phyloP scores from a whole-genome alignment of 768 basidiomycete genomes.

The Trametes sanguinea region DNA sequence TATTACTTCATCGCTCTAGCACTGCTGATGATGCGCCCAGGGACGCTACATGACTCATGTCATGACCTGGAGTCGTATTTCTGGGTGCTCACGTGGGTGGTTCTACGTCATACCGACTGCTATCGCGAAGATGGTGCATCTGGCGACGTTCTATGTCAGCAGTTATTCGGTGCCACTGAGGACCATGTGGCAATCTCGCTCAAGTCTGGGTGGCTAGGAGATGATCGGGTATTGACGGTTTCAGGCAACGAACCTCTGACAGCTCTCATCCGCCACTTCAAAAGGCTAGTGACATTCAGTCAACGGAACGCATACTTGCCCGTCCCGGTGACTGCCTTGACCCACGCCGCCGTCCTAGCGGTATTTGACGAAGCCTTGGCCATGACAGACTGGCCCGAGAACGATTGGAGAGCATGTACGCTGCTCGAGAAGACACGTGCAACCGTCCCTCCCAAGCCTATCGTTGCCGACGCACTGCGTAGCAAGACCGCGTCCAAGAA shows the following conservation, averaged over 20 bases:
- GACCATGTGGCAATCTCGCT: too few species aligned
- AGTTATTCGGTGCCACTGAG: too few species aligned
- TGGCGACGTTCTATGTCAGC: not conserved
- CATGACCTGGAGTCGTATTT: conserved; percentile 21
- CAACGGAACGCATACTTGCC: not conserved
- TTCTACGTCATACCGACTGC: conserved; percentile 7
- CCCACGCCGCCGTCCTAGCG: not conserved
- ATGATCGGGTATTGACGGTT: not conserved
- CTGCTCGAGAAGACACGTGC: not conserved
- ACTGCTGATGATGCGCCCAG: not conserved
- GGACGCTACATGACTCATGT: not conserved
- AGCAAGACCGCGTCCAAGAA: too few species aligned
- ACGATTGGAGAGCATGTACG: not conserved
- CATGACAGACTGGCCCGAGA: not conserved
- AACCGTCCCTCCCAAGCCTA: too few species aligned
- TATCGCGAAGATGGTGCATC: not conserved
- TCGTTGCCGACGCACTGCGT: too few species aligned
- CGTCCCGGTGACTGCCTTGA: not conserved
- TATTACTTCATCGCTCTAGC: conserved; percentile 6
- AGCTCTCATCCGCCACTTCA: not conserved
- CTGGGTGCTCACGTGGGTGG: conserved; percentile 14
- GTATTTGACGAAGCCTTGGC: not conserved
- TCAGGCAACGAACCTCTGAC: not conserved
- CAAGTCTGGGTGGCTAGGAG: not conserved
- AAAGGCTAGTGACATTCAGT: not conserved